Percentiles rank a stretch among this genome's conserved stretches.
These are phyloP conservation scores for Gossypium stocksii DNA, from an alignment of 345 rosid genomes.

Conservation along the genomic window DNA sequence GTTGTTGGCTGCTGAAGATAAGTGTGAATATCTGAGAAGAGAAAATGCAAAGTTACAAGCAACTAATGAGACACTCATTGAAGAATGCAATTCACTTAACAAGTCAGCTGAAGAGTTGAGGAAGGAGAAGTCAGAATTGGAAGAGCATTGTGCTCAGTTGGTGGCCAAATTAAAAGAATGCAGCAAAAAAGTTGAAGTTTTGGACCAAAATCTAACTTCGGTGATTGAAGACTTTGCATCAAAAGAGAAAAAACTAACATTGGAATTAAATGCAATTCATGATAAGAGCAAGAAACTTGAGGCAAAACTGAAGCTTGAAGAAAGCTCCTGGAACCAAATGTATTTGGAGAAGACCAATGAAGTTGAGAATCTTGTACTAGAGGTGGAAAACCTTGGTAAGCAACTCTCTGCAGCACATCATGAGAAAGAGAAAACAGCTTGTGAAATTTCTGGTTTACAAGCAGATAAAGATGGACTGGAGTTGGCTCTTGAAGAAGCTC, in stretches of 20 bases:
- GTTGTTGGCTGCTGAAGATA: conserved; percentile 29
- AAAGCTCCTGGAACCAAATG: conserved; percentile 30
- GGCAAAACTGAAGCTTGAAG: conserved; percentile 28
- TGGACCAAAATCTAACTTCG: conserved; percentile 38
- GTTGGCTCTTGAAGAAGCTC: conserved; percentile 18
- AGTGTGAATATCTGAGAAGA: conserved; percentile 26
- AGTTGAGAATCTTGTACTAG: conserved; percentile 37
- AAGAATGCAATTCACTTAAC: conserved; percentile 32
- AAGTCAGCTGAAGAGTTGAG: conserved; percentile 31
- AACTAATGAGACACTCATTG: conserved; percentile 21
- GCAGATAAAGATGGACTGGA: conserved; percentile 32
- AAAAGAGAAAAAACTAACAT: conserved; percentile 33
- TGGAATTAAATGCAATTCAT: conserved; percentile 32
- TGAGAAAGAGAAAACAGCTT: conserved; percentile 35
- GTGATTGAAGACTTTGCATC: conserved; percentile 35
- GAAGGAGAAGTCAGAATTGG: conserved; percentile 32
- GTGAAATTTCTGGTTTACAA: conserved; percentile 15
- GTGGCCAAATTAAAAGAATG: conserved; percentile 32
- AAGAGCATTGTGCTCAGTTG: conserved; percentile 25
- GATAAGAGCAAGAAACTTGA: conserved; percentile 34
- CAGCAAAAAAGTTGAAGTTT: conserved; percentile 24
- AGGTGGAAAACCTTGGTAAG: conserved; percentile 22
- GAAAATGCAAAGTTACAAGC: conserved; percentile 28
- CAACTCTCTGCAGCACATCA: conserved; percentile 20
- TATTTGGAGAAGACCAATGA: conserved; percentile 28